Evolutionary conservation across 1,139 yeast genomes (phyloP), one percentile per base, ranked within the genome.

Genomic region (Scheffersomyces stambukii): DNA sequence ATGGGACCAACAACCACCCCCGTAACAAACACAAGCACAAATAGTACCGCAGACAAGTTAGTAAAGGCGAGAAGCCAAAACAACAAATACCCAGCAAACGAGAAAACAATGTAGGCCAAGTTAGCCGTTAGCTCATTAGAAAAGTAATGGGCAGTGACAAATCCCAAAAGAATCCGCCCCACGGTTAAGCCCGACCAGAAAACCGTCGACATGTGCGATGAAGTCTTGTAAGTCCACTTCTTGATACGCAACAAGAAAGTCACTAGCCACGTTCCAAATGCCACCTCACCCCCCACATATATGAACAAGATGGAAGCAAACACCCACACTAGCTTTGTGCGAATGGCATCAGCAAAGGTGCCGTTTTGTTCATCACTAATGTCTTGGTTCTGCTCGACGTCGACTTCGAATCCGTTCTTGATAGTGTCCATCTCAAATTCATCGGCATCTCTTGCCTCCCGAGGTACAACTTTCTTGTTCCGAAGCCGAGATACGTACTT

Each of bases 1-100:
- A 83, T 61, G 1, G 96, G 95, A 0, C 95, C 96, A 17, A 81
- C 77, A 37, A 74, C 74, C 19, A 76, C 59, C 0, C 95, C 95
- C 23, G 77, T 62, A 8, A 71, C 24, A 27, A 79, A 75, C 1
- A 78, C 75, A 4, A 56, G 39, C 8, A 59, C 26, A 40, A 59
- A 55, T 30, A 66, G 54, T 9, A 35, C 8, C 8, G 21, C 16
- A 8, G 14, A 11, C 20, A 43, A 36, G 4, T 43, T 32, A 17
- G 39, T 29, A 11, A 45, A 43, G 1, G 56, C 43, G 21, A 59
- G 41, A 9, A 55, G 13, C 48, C 58, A 54, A 36, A 66, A 66
- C n/a, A 48, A 11, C 7, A 51, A 27, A 30, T 51, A 57, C 1
- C 69, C 68, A 3, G 40, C 29, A 8, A 56, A 46, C 3, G 69